These are phyloP conservation scores for Sutorius eximius DNA, from an alignment of 1,284 basidiomycete species.

Conservation along the genomic window DNA sequence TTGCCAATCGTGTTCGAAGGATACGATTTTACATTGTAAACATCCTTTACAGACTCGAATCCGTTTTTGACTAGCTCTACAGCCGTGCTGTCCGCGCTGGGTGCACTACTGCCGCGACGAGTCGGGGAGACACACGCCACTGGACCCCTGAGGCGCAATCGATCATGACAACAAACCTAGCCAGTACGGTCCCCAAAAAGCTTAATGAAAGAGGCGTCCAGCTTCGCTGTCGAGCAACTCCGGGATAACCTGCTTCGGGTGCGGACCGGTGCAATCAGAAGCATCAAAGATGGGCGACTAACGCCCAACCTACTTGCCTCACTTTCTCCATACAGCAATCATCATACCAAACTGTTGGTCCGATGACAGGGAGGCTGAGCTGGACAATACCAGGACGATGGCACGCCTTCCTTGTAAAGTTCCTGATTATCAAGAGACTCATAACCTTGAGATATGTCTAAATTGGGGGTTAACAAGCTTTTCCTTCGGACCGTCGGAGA, in stretches of 20 bases:
- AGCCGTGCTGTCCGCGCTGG: neutral
- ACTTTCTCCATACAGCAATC: constrained; percentile 9
- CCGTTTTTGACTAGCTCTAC: constrained; percentile 1
- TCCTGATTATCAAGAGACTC: neutral
- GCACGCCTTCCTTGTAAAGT: neutral
- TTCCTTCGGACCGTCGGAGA: neutral
- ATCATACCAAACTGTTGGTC: neutral
- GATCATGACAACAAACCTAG: constrained; percentile 1
- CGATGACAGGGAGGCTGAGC: neutral
- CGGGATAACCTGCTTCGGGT: neutral
- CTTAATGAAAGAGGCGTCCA: neutral
- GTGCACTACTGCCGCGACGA: neutral
- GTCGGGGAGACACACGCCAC: neutral
- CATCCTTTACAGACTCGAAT: neutral
- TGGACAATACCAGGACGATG: neutral
- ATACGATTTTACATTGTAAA: neutral
- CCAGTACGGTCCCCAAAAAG: neutral
- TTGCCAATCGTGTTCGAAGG: neutral
- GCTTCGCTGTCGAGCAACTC: neutral
- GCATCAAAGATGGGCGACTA: neutral
- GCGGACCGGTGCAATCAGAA: constrained; percentile 5
- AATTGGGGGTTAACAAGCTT: constrained; percentile 13
- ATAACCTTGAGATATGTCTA: constrained; percentile 10
- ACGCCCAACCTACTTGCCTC: neutral
- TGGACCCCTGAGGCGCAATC: neutral